Evolutionary conservation across 2,329 filamentous ascomycete species (phyloP), one percentile per base, ranked within the genome.

Genomic region (Alternaria sp.): DNA sequence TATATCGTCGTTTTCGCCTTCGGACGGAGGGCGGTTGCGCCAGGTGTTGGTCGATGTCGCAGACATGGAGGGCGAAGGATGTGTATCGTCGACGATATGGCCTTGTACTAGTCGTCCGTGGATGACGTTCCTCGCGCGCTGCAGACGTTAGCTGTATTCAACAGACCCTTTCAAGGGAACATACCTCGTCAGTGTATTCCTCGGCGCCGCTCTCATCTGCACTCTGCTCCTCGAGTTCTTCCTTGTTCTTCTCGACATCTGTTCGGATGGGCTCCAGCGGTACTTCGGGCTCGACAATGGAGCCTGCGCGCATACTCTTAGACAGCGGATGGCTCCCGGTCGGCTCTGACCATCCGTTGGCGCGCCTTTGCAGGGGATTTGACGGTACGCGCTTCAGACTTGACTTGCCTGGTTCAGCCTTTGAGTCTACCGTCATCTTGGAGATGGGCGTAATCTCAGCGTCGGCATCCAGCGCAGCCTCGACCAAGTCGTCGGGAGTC

Each of bases 61-160:
- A 6, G 85, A 95, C 65, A 88, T 85, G 50, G 87, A 85, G 15
- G 93, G 91, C 1, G 94, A 97, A 3, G 92, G 91, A 75, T 94
- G 95, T 77, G 97, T 92, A 77, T 97, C 96, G 67, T 97, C 93
- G 11, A 99, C 96, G 70, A 99, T 91, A 77, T 98, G 96, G 14
- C 96, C 96, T 72, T 97, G 94, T 9, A 98, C 89, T 46, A 99
- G 85, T 57, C 96, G 90, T 10, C 93, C 95, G 62, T 94, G 95
- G 45, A 94, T 96, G 51, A 99, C 94, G 77, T 98, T 94, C 44
- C 90, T 88, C 18, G 93, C 93, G 61, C 92, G 90, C 79, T 84
- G 58, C 33, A 12, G 18, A 60, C 49, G 55, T 76, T 67, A 77
- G 63, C 33, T 6, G 15, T 53, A 4, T 14, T 15, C 30, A 25